These are phyloP conservation scores for Trichophyton simii DNA, from an alignment of 2,329 filamentous ascomycete species.

Conservation along the genomic window DNA sequence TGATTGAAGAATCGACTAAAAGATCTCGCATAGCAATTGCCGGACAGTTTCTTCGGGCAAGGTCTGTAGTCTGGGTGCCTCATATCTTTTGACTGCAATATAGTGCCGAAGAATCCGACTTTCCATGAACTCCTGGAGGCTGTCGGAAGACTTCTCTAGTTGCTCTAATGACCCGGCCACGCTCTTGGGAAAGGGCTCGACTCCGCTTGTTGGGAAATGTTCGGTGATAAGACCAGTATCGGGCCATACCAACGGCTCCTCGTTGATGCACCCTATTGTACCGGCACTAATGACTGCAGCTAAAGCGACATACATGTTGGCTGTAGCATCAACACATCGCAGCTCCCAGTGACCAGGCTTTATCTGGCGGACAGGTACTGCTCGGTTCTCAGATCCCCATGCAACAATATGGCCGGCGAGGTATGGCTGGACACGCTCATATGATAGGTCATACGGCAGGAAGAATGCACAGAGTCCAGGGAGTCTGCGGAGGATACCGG, in stretches of 20 bases:
- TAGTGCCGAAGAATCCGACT: background rate
- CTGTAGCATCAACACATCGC: conserved; percentile 15
- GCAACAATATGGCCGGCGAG: conserved; percentile 8
- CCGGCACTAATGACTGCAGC: conserved; percentile 8
- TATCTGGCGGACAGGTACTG: conserved; percentile 15
- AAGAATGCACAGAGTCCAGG: conserved; percentile 10
- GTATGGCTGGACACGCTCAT: conserved; percentile 7
- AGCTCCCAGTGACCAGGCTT: conserved; percentile 16
- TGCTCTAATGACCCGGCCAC: background rate
- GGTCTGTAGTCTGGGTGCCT: background rate
- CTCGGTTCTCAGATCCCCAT: conserved; percentile 15
- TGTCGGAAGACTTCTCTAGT: background rate
- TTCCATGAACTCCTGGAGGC: background rate
- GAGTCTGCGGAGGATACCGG: conserved; percentile 9
- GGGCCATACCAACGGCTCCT: background rate
- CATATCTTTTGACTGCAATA: background rate
- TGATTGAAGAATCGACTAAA: background rate
- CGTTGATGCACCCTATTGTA: background rate
- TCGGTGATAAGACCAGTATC: background rate
- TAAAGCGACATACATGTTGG: conserved; percentile 18
- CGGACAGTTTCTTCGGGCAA: background rate
- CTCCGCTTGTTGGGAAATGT: background rate
- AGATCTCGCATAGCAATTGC: background rate
- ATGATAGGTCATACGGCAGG: conserved; percentile 12
- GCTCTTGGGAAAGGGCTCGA: background rate